phyloP scores from a whole-genome alignment of 106 monocot species.

The Dendrobium huoshanense region DNA sequence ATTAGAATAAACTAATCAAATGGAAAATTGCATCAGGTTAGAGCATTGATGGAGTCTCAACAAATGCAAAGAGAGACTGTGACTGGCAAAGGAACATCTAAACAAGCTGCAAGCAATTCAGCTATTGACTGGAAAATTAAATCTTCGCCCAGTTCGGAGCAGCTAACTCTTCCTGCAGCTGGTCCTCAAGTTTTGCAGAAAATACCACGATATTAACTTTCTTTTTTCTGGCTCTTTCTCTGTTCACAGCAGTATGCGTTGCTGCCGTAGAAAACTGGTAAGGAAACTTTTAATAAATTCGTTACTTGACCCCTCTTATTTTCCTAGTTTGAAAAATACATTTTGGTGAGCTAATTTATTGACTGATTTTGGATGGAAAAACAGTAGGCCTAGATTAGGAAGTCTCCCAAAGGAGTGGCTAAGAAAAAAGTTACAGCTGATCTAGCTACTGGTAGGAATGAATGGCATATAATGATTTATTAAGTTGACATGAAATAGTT shows the following conservation, averaged over 20 bases:
- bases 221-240: background rate
- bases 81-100: slow-evolving; percentile 11
- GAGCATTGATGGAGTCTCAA: slow-evolving; percentile 26
- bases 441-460: no score
- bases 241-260: background rate
- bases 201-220: slow-evolving; percentile 24
- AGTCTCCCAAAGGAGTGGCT: background rate
- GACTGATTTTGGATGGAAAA: background rate
- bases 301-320: background rate
- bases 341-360: background rate
- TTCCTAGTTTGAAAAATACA: background rate
- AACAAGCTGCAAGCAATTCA: slow-evolving; percentile 14
- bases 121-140: slow-evolving; percentile 22
- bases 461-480: background rate
- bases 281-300: background rate
- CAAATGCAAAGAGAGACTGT: slow-evolving; percentile 18
- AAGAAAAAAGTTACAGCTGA: background rate
- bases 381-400: background rate
- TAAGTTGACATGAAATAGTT: no score
- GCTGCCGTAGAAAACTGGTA: background rate
- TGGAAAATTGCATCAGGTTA: slow-evolving; percentile 10
- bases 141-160: slow-evolving; percentile 35
- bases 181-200: slow-evolving; percentile 36
- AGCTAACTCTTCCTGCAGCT: slow-evolving; percentile 19
- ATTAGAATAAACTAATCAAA: background rate